Conservation (phyloP, 2,329 filamentous ascomycete species). For the Fusarium lateritium region DNA sequence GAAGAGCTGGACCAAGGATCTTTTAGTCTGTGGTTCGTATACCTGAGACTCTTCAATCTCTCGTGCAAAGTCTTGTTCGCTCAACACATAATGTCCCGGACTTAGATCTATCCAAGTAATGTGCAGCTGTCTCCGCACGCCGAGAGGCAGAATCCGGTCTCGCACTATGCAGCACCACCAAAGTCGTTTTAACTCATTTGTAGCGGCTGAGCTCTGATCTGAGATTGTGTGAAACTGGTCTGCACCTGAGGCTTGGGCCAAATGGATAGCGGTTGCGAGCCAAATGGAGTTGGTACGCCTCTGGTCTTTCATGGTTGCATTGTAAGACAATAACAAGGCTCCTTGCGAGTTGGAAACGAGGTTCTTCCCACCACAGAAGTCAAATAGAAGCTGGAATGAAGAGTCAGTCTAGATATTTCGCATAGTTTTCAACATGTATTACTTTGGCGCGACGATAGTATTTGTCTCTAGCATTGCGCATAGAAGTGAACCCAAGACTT, state of each 20-base stretch:
- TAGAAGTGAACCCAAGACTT: conserved; percentile 26
- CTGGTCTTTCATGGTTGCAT: conserved; percentile 27
- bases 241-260: conserved; percentile 24
- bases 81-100: not conserved
- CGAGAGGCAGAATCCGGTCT: conserved; percentile 31
- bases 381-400: conserved; percentile 19
- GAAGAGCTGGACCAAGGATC: conserved; percentile 18
- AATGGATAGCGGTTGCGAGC: conserved; percentile 32
- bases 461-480: conserved; percentile 17
- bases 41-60: conserved; percentile 24
- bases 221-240: conserved; percentile 14
- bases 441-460: conserved; percentile 36
- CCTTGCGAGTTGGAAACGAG: conserved; percentile 23
- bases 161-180: conserved; percentile 41
- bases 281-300: conserved; percentile 32
- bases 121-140: conserved; percentile 28
- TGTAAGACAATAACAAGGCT: conserved; percentile 25
- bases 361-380: conserved; percentile 21
- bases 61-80: conserved; percentile 18
- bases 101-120: conserved; percentile 14
- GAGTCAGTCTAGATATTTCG: not conserved
- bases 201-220: not conserved
- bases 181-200: conserved; percentile 26
- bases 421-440: not conserved
- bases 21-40: conserved; percentile 20